Percentiles rank a stretch among this genome's conserved stretches.
Conservation (phyloP, 1,284 basidiomycete genomes). For the Trichosporon ovoides region DNA sequence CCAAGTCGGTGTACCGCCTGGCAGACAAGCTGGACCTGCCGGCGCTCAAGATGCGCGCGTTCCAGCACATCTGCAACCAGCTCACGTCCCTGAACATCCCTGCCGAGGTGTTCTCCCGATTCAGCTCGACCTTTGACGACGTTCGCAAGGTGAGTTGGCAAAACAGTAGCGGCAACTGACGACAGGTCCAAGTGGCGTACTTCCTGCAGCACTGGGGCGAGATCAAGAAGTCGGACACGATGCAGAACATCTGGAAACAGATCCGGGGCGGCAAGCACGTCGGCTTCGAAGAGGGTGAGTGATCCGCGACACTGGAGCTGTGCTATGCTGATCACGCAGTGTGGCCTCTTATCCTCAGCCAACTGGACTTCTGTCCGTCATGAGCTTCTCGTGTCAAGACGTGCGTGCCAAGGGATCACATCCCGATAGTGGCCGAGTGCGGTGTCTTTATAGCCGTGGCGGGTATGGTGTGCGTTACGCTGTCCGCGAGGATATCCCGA, state of each 20-base stretch:
- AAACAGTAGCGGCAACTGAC: not conserved
- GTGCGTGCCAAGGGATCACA: not conserved
- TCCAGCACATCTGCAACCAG: slow-evolving; percentile 67
- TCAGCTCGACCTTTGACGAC: slow-evolving; percentile 72
- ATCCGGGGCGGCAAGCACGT: slow-evolving; percentile 72
- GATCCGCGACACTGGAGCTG: too few species aligned
- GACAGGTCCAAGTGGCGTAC: slow-evolving; percentile 65
- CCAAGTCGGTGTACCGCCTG: slow-evolving; percentile 81
- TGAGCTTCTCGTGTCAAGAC: not conserved
- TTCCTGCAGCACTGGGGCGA: slow-evolving; percentile 76
- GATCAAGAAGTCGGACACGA: slow-evolving; percentile 69
- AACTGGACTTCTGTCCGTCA: slow-evolving; percentile 25
- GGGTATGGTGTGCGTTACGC: too few species aligned
- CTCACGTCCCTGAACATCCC: slow-evolving; percentile 74
- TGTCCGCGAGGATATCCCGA: too few species aligned
- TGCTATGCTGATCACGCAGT: slow-evolving; percentile 21
- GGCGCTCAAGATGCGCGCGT: slow-evolving; percentile 41
- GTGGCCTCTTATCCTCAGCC: slow-evolving; percentile 34
- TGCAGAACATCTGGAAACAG: slow-evolving; percentile 77
- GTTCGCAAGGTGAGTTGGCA: slow-evolving; percentile 61
- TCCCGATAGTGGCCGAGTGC: not conserved
- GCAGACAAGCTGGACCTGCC: slow-evolving; percentile 60
- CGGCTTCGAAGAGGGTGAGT: slow-evolving; percentile 58
- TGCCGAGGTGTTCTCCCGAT: slow-evolving; percentile 78
- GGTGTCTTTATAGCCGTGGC: too few species aligned